Conservation (phyloP, 192 early-diverging fungal species). For the Bifiguratus adelaidae region DNA sequence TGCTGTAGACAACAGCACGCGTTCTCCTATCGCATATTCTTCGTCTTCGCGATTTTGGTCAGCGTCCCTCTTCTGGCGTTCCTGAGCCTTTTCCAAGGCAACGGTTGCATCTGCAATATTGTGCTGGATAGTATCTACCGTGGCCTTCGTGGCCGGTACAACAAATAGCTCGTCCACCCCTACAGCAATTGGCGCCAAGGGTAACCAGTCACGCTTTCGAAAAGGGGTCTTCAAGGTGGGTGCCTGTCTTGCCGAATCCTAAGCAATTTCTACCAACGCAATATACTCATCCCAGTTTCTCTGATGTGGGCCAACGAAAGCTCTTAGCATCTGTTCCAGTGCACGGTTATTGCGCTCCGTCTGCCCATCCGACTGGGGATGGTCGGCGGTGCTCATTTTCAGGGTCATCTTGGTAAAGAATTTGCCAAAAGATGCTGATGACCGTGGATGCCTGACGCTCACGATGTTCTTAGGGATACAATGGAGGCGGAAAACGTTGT, state of each 20-base stretch:
- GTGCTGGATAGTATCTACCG: too few species aligned
- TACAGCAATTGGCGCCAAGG: not conserved
- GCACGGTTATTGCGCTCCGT: constrained; percentile 24
- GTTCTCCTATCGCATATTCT: constrained; percentile 4
- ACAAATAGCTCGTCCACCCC: too few species aligned
- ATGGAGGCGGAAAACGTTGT: constrained; percentile 12
- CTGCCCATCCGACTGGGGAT: constrained; percentile 30
- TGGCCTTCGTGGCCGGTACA: too few species aligned
- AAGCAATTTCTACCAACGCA: too few species aligned
- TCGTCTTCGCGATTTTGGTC: not conserved
- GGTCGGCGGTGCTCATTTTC: constrained; percentile 22
- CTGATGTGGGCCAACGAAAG: constrained; percentile 19
- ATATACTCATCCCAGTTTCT: constrained; percentile 33
- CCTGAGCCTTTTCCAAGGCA: constrained; percentile 1
- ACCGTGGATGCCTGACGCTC: constrained; percentile 19
- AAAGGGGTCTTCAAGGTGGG: not conserved
- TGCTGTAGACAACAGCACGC: constrained; percentile 8
- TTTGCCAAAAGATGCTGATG: constrained; percentile 8
- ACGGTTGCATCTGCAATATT: too few species aligned
- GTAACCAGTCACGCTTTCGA: not conserved
- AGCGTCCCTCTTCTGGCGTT: constrained; percentile 3
- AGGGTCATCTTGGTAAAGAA: constrained; percentile 21
- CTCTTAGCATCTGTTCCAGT: constrained; percentile 23
- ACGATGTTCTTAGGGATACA: constrained; percentile 30
- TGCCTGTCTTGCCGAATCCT: not conserved